Percentiles rank a stretch among this genome's conserved stretches.
These are phyloP conservation scores for Funneliformis caledonium DNA, from an alignment of 371 early-diverging fungal genomes.

Conservation along the genomic window DNA sequence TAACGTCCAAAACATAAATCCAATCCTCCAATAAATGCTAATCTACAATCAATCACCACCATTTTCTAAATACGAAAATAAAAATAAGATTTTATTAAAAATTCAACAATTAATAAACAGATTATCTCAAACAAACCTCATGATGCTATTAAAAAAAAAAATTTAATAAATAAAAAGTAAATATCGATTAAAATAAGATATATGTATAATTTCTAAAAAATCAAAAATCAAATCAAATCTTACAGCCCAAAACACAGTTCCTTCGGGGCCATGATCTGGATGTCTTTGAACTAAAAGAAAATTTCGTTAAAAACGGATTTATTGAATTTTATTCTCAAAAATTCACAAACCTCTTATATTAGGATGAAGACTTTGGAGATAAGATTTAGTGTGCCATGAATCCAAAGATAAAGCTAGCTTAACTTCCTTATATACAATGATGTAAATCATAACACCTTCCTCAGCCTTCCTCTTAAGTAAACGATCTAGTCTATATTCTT, in stretches of 20 bases:
- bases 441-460: constrained; percentile 89
- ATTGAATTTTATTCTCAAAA: background rate
- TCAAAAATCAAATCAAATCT: background rate
- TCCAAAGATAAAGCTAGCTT: constrained; percentile 78
- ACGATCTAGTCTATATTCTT: constrained; percentile 84
- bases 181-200: too few relatives aligned
- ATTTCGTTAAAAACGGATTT: background rate
- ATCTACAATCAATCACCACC: constrained; percentile 77
- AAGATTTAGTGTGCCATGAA: constrained; percentile 82
- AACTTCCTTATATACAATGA: constrained; percentile 91
- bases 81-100: constrained; percentile 34
- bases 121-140: constrained; percentile 48
- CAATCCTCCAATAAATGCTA: constrained; percentile 90
- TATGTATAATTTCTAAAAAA: background rate
- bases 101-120: constrained; percentile 41
- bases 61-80: constrained; percentile 69
- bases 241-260: constrained; percentile 78
- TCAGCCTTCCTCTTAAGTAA: constrained; percentile 84
- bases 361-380: constrained; percentile 76
- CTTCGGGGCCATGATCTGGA: constrained; percentile 74
- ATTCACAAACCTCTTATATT: constrained; percentile 68
- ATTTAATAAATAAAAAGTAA: background rate
- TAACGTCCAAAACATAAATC: constrained; percentile 92
- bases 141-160: constrained; percentile 47
- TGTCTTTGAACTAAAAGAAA: constrained; percentile 71